These are phyloP conservation scores for Carex sylvatica DNA, from an alignment of 202 grass and related monocot genomes.

Conservation along the genomic window DNA sequence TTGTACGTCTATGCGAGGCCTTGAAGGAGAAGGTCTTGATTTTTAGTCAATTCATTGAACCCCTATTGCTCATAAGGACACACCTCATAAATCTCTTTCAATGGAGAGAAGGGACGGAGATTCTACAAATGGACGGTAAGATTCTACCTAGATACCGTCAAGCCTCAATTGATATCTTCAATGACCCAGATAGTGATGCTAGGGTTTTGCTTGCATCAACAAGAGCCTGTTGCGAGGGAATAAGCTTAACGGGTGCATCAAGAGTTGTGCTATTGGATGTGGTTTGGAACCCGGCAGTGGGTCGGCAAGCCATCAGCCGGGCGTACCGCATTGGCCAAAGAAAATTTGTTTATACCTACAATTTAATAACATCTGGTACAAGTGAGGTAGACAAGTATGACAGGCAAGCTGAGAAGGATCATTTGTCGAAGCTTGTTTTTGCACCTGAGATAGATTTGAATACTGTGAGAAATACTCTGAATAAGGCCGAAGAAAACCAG, in stretches of 20 bases:
- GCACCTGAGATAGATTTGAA: conserved; percentile 74
- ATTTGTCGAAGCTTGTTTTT: conserved; percentile 82
- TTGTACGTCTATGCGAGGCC: conserved; percentile 73
- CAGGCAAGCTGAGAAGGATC: conserved; percentile 80
- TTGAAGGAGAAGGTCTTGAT: conserved; percentile 82
- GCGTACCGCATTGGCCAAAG: conserved; percentile 80
- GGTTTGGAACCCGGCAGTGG: conserved; percentile 89
- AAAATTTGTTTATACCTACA: conserved; percentile 92
- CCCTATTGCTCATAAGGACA: conserved; percentile 65
- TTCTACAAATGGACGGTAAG: conserved; percentile 83
- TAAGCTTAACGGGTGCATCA: conserved; percentile 89
- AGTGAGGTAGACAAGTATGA: conserved; percentile 90
- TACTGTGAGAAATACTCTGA: conserved; percentile 75
- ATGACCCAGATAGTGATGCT: conserved; percentile 65
- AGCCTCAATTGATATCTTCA: conserved; percentile 79
- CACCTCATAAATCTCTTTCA: conserved; percentile 61
- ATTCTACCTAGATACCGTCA: conserved; percentile 60
- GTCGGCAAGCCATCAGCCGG: conserved; percentile 78
- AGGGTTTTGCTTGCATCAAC: conserved; percentile 90
- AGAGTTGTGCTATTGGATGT: conserved; percentile 96
- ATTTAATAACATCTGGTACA: conserved; percentile 83
- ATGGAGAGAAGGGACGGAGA: conserved; percentile 84
- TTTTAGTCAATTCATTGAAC: conserved; percentile 92
- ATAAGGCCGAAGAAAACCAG: conserved; percentile 63
- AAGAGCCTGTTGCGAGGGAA: conserved; percentile 92